Evolutionary conservation across 371 early-diverging fungal species (phyloP), one percentile per base, ranked within the genome.

Genomic region (Umbelopsis sp.): DNA sequence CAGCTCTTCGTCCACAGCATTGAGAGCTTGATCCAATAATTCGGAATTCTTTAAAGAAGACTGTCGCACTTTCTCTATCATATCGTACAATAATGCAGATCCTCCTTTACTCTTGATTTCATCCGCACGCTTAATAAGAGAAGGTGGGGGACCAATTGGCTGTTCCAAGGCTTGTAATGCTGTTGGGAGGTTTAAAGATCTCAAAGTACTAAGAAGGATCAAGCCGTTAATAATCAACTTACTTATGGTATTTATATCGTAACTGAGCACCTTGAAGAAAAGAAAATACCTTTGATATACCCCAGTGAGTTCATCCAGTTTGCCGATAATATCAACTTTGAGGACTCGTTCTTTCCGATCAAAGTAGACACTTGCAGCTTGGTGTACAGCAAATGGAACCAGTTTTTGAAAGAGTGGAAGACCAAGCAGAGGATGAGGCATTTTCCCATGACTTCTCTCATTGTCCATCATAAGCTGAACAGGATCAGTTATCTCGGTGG

Each of bases 371-470:
- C 93, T 92, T 4, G 91, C 93, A 1, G 94, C 94, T 75, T 95
- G 93, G 76, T 96, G 96, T 7, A 96, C 92, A 5, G 92, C 92
- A 80, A 93, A 92, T 4, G 97, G 97, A 0, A 96, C 93, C 25
- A 97, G 79, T 18, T 86, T 86, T 46, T 87, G 84, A 70, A 97
- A 96, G 65, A 96, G 75, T 1, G 96, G 94, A n/a, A 89, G 74
- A 7, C 93, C 93, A 29, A 93, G 77, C 12, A 87, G 72, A 32
- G 77, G 75, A 45, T 75, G 79, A 63, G 65, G 65, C 44, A 63
- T 41, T 35, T 50, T 65, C 4, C 79, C 77, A 67, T 81, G 81
- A 1, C 79, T 77, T 8, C 66, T 52, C 66, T 80, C 77, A 38
- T 75, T 79, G 9, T 72, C 73, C 46, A 82, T 70, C 77, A 80